Percentiles rank a stretch among this genome's conserved stretches.
phyloP scores from a whole-genome alignment of 2,329 filamentous ascomycete species.

The Calonectria leucothoes region DNA sequence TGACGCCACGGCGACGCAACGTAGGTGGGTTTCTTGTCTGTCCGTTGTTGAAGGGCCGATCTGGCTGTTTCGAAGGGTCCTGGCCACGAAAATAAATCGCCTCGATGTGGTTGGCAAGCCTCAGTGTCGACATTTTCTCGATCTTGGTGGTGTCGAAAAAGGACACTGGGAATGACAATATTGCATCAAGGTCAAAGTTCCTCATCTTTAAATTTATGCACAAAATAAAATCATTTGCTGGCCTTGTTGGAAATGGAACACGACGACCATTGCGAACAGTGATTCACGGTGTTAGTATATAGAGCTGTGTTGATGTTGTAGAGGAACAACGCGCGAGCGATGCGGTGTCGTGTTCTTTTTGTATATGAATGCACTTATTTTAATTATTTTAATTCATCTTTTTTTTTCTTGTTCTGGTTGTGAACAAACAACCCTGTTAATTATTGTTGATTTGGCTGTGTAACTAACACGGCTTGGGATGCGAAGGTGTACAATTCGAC shows the following conservation, averaged over 20 bases:
- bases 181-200: no score
- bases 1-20: constrained; percentile 28
- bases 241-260: neutral
- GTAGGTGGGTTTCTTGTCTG: constrained; percentile 5
- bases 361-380: neutral
- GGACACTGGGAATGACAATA: no score
- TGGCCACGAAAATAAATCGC: neutral
- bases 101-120: constrained; percentile 34
- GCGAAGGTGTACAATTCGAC: neutral
- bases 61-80: neutral
- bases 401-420: neutral
- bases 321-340: neutral
- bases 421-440: neutral
- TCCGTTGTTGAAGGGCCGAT: constrained; percentile 31
- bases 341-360: neutral
- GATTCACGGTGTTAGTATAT: neutral
- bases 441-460: neutral
- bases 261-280: neutral
- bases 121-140: constrained; percentile 12
- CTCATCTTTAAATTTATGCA: neutral
- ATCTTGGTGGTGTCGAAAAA: neutral
- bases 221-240: neutral
- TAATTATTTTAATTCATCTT: neutral
- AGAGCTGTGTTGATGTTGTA: neutral
- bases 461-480: neutral